These are phyloP conservation scores for Starmerella geochares DNA, from an alignment of 805 yeast species.

Conservation along the genomic window DNA sequence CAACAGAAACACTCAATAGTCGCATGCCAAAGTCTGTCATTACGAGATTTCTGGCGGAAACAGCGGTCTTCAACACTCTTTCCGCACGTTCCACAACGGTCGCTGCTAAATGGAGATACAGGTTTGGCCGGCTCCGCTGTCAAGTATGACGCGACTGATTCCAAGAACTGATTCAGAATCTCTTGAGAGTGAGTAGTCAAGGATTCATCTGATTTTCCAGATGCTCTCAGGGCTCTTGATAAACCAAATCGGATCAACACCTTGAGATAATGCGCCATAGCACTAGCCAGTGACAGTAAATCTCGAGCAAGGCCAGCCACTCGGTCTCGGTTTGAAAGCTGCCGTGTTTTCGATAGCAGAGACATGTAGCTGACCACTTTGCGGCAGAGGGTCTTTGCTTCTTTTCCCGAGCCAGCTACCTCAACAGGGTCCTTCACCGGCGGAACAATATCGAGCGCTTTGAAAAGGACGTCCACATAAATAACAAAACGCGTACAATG, in stretches of 20 bases:
- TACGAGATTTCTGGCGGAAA: slow-evolving; percentile 35
- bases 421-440: slow-evolving; percentile 4
- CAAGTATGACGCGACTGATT: slow-evolving; percentile 34
- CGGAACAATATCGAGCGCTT: slow-evolving; percentile 47
- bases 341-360: slow-evolving; percentile 52
- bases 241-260: slow-evolving; percentile 72
- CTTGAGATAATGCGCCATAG: slow-evolving; percentile 86
- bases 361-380: slow-evolving; percentile 85
- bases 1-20: slow-evolving; percentile 54
- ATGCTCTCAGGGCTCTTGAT: slow-evolving; percentile 52
- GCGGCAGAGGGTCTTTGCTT: slow-evolving; percentile 80
- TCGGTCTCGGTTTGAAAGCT: slow-evolving; percentile 16
- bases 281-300: slow-evolving; percentile 70
- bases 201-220: too few species aligned
- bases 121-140: slow-evolving; percentile 37
- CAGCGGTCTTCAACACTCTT: slow-evolving; percentile 82
- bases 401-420: slow-evolving; percentile 33
- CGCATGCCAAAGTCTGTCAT: slow-evolving; percentile 68
- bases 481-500: slow-evolving; percentile 64
- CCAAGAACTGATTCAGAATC: slow-evolving; percentile 52
- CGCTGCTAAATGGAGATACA: slow-evolving; percentile 44
- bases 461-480: slow-evolving; percentile 65
- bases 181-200: too few species aligned
- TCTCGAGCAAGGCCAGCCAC: slow-evolving; percentile 28
- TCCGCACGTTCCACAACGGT: slow-evolving; percentile 60